These are phyloP conservation scores for Dipodascopsis tothii DNA, from an alignment of 805 yeast species.

Conservation along the genomic window DNA sequence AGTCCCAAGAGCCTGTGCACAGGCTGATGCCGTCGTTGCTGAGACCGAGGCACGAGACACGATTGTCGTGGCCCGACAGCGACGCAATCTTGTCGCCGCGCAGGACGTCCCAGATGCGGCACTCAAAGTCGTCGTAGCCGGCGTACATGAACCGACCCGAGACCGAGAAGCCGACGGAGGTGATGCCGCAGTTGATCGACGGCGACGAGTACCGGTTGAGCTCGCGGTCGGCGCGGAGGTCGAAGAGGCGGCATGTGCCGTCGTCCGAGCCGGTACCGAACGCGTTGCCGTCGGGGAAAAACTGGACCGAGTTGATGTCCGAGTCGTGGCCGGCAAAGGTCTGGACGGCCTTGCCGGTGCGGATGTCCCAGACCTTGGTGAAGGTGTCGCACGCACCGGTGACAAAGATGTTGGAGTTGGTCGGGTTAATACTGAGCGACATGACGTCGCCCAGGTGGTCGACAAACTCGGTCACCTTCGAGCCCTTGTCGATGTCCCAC, in stretches of 20 bases:
- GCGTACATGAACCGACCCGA: conserved; percentile 70
- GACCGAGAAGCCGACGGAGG: conserved; percentile 61
- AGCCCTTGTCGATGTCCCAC: conserved; percentile 71
- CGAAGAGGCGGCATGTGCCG: conserved; percentile 62
- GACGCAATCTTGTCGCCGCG: conserved; percentile 58
- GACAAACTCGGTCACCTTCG: conserved; percentile 30
- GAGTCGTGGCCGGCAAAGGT: conserved; percentile 46
- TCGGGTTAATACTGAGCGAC: conserved; percentile 58
- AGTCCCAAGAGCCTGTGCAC: conserved; percentile 76
- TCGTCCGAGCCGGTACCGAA: conserved; percentile 76
- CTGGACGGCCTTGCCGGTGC: conserved; percentile 37
- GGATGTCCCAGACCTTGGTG: conserved; percentile 70
- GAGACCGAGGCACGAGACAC: conserved; percentile 55
- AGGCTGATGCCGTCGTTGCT: conserved; percentile 71
- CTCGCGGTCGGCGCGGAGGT: conserved; percentile 68
- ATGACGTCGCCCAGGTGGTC: conserved; percentile 45
- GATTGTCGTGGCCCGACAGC: conserved; percentile 56
- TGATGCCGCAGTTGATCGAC: conserved; percentile 37
- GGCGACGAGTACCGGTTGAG: conserved; percentile 40
- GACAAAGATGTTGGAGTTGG: conserved; percentile 48
- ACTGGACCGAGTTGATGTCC: conserved; percentile 57
- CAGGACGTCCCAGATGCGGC: conserved; percentile 66
- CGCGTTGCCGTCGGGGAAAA: conserved; percentile 63
- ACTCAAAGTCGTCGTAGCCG: conserved; percentile 68
- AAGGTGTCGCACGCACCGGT: conserved; percentile 69